Base-by-base conservation (phyloP, 2,329 filamentous ascomycete species). In the Alternaria rosae region DNA sequence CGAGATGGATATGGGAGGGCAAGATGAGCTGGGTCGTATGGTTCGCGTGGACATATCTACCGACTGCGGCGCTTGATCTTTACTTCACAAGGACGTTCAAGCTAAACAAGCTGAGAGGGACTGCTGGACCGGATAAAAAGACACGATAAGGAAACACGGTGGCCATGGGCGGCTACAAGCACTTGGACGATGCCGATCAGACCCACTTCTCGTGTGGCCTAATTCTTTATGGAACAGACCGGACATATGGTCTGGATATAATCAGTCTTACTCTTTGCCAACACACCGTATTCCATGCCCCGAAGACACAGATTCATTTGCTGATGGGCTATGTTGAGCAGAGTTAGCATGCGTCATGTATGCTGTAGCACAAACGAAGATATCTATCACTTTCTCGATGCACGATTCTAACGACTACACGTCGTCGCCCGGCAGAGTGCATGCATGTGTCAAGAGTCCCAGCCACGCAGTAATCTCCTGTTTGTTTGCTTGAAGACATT, bases 1-100 rank as follows among this genome's bases (percentile, higher is more conserved):
- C 80, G 71, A 76, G 82, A 47, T 84, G 83, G 82, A 68, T 87
- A 13, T 87, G 85, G 85, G 85, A 86, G 59, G 86, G 86, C 1
- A 83, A 83, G 60, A 82, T 81, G 73, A 76, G 76, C 44, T 83
- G 80, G 79, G 57, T 83, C 32, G 82, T 84, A 4, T 87, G 80
- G 82, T 86, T 80, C 77, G 68, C 81, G 15, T 79, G 70, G 66
- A 81, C 77, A 2, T 87, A 82, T 42, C 80, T 86, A 72, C 83
- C 85, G 2, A 70, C 69, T 13, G 75, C 71, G 44, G 67, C 81
- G 3, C 68, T 84, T 61, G 83, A 84, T 47, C 74, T 71, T 54
- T 70, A 78, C n/a, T 82, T 88, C 68, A 80, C 79, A 21, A 77
- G 78, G n/a, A 85, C 83, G 76, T 87, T 87, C 74, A 81, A 83